phyloP scores from a whole-genome alignment of 805 yeast genomes.

The Wickerhamomyces ciferrii region DNA sequence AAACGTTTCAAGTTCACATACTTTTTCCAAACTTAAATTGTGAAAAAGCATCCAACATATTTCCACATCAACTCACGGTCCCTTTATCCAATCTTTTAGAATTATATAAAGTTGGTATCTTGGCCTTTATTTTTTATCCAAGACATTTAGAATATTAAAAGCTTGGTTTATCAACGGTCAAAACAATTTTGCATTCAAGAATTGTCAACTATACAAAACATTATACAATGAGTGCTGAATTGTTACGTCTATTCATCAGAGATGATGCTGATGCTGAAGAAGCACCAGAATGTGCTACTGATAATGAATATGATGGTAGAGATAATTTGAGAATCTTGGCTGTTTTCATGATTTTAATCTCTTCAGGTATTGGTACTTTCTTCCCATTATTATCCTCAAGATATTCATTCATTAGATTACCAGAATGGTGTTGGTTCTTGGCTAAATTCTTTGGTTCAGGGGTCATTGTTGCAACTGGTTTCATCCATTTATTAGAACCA shows the following conservation, averaged over 20 bases:
- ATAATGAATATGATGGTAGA: slow-evolving; percentile 40
- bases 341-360: slow-evolving; percentile 53
- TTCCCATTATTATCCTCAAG: slow-evolving; percentile 60
- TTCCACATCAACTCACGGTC: no score
- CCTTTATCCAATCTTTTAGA: no score
- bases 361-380: slow-evolving; percentile 54
- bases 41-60: no score
- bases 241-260: slow-evolving; percentile 11
- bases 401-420: slow-evolving; percentile 53
- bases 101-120: background rate
- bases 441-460: slow-evolving; percentile 82
- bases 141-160: background rate
- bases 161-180: background rate
- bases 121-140: background rate
- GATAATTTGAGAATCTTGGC: slow-evolving; percentile 47
- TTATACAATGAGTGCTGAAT: slow-evolving; percentile 2
- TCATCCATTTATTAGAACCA: slow-evolving; percentile 68
- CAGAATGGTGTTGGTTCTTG: slow-evolving; percentile 57
- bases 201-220: background rate
- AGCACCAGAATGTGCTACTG: slow-evolving; percentile 30
- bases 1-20: background rate
- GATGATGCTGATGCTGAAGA: slow-evolving; percentile 16
- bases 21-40: slow-evolving; percentile 2
- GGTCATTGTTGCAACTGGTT: slow-evolving; percentile 77
- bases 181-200: background rate